These are phyloP conservation scores for Amylocystis lapponica DNA, from an alignment of 768 basidiomycete genomes.

Conservation along the genomic window DNA sequence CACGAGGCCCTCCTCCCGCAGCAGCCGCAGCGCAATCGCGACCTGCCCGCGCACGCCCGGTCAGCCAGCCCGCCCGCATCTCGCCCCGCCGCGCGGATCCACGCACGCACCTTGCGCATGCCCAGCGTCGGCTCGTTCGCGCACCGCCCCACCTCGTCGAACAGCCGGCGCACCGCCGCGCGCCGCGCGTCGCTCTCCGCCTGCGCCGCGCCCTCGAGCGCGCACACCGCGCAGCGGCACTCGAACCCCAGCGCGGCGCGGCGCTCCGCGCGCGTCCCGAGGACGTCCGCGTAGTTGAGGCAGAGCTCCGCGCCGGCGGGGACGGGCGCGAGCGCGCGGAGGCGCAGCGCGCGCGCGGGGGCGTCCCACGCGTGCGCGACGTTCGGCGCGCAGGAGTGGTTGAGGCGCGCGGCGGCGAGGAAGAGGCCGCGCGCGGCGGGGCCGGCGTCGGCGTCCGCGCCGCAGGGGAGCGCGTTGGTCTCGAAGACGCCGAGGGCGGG, in stretches of 20 bases:
- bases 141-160: constrained; percentile 17
- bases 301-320: constrained; percentile 21
- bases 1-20: constrained; percentile 21
- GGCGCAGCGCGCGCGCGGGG: constrained; percentile 14
- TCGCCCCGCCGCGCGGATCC: neutral
- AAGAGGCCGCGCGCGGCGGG: constrained; percentile 19
- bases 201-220: constrained; percentile 10
- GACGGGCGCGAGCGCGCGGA: constrained; percentile 19
- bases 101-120: constrained; percentile 20
- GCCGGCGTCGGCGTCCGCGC: neutral
- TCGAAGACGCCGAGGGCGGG: constrained; percentile 24
- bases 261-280: constrained; percentile 11
- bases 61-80: neutral
- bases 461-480: constrained; percentile 24
- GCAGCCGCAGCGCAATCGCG: constrained; percentile 19
- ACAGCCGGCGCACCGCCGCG: constrained; percentile 12
- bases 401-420: constrained; percentile 23
- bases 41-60: constrained; percentile 8
- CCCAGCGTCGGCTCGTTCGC: constrained; percentile 20
- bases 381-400: constrained; percentile 28
- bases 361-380: constrained; percentile 22
- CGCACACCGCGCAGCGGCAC: constrained; percentile 18
- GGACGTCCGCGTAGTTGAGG: constrained; percentile 20
- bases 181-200: constrained; percentile 18
- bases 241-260: constrained; percentile 14